These are phyloP conservation scores for Globisporangium heterothallicum DNA, from an alignment of 352 stramenopile species.

Conservation along the genomic window DNA sequence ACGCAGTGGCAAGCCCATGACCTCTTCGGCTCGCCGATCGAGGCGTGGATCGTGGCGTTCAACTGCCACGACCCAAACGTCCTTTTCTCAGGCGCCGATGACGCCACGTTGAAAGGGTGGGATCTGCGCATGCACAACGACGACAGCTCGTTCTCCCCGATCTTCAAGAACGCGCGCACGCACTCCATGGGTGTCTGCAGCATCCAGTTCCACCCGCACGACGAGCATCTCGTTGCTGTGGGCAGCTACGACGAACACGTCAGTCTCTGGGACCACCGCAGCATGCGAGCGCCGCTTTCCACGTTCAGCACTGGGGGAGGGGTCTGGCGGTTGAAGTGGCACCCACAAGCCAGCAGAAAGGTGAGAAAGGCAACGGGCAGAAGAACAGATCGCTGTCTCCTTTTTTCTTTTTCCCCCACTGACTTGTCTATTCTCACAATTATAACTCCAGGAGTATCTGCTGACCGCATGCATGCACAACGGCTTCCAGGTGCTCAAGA, in stretches of 20 bases:
- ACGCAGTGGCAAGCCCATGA: slow-evolving; percentile 70
- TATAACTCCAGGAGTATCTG: slow-evolving; percentile 62
- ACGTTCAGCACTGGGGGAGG: slow-evolving; percentile 52
- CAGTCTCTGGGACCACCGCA: slow-evolving; percentile 70
- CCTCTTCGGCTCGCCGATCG: slow-evolving; percentile 71
- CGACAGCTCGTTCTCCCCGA: slow-evolving; percentile 17
- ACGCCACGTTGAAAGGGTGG: slow-evolving; percentile 75
- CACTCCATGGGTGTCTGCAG: slow-evolving; percentile 83
- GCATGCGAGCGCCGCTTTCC: slow-evolving; percentile 46
- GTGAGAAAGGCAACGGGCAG: too few species aligned
- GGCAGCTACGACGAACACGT: slow-evolving; percentile 84
- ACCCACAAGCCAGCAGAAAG: slow-evolving; percentile 40
- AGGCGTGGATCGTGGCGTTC: slow-evolving; percentile 81
- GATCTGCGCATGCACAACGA: slow-evolving; percentile 38
- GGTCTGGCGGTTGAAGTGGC: slow-evolving; percentile 85
- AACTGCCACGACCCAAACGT: slow-evolving; percentile 72
- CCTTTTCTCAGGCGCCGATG: slow-evolving; percentile 77
- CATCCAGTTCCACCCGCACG: slow-evolving; percentile 76
- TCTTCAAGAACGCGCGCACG: slow-evolving; percentile 52
- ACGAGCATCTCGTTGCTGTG: slow-evolving; percentile 58
- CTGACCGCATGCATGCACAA: slow-evolving; percentile 85
- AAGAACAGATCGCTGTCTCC: too few species aligned
- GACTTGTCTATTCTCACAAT: too few species aligned
- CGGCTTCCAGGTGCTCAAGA: slow-evolving; percentile 70
- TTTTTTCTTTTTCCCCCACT: too few species aligned